phyloP scores from a whole-genome alignment of 176 grass and related monocot genomes.

The Carex myosuroides region DNA sequence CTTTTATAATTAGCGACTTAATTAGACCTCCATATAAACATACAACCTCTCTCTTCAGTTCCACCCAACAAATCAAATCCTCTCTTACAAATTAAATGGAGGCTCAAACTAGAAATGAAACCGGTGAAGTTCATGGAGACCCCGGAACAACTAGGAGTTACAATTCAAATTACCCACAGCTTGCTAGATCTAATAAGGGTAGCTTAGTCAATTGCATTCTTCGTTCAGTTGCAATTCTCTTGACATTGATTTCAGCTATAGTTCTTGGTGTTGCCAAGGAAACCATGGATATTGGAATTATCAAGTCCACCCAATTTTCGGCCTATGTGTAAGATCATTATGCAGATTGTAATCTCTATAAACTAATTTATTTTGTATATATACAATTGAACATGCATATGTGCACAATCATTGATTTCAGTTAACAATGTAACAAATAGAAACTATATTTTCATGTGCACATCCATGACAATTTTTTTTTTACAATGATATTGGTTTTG shows the following conservation, averaged over 20 bases:
- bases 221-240: neutral
- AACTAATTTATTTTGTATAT: neutral
- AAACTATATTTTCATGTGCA: neutral
- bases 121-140: neutral
- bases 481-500: neutral
- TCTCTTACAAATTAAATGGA: neutral
- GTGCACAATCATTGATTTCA: neutral
- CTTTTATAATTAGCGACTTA: no score
- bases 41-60: neutral
- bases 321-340: neutral
- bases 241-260: neutral
- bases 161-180: neutral
- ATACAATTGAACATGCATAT: neutral
- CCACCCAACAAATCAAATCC: neutral
- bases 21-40: neutral
- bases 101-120: neutral
- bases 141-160: neutral
- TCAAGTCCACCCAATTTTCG: neutral
- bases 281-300: neutral
- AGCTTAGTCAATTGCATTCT: neutral
- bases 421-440: no score
- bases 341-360: neutral
- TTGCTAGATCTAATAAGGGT: neutral
- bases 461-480: neutral
- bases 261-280: neutral